Base-by-base conservation (phyloP, 345 rosid genomes). In the Cardamine occulta region DNA sequence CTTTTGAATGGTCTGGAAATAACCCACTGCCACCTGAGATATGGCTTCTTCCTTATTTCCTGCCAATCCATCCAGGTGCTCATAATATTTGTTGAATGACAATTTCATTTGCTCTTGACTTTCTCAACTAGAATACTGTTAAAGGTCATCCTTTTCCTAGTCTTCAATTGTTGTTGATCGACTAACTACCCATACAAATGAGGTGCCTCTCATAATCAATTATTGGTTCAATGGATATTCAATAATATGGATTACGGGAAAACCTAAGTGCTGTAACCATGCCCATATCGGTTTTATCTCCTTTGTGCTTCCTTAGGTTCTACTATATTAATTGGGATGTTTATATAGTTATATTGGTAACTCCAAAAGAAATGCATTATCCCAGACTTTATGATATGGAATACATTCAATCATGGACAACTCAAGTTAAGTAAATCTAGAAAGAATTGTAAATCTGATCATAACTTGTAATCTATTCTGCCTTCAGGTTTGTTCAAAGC, bases 1-100 rank as follows among this genome's bases (percentile, higher is more conserved):
- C 81, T 63, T 92, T 85, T 84, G 99, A 94, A 74, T 94, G 97
- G 99, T 86, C 87, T 76, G 99, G 99, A 62, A 92, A 92, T 80
- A 94, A 94, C 83, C 99, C 97, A 67, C 73, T 94, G 51, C 99
- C 99, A 73, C 97, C 98, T 63, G 98, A 94, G 88, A 91, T 84
- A 74, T 94, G 98, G 97, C 93, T 94, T 79, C 96, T 94, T 78
- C 97, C 98, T 23, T 94, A 90, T 81, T 31, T 70, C 52, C 86
- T 92, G 18, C 97, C 97, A 44, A 17, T 87, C 68, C 99, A 94
- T 86, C 97, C 97, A 85, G 99, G 99, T 91, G 74, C 74, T 69
- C 72, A 53, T 73, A 35, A 62, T 39, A 62, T 44, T 39, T 42
- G n/a, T 53, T 73, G 60, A 19, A n/a, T 21, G 8, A 40, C 26